phyloP scores from a whole-genome alignment of 257 asterid species.

The Salvia miltiorrhiza region DNA sequence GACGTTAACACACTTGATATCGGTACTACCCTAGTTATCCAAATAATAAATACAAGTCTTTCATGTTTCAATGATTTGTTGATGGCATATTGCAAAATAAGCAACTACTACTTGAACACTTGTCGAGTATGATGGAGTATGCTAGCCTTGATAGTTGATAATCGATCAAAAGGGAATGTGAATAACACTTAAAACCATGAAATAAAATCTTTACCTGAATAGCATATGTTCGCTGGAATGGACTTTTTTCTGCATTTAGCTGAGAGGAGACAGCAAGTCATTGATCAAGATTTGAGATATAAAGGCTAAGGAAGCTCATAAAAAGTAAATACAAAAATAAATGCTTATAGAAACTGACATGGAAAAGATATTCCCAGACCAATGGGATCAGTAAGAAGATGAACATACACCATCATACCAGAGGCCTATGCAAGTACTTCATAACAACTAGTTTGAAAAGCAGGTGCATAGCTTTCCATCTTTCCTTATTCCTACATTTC shows the following conservation, averaged over 20 bases:
- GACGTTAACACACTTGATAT: background rate
- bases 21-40: background rate
- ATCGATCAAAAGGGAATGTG: background rate
- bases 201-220: conserved; percentile 58
- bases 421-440: background rate
- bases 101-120: background rate
- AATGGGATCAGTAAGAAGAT: background rate
- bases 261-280: conserved; percentile 38
- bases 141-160: conserved; percentile 1
- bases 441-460: background rate
- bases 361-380: conserved; percentile 1
- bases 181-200: background rate
- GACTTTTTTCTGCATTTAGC: conserved; percentile 97
- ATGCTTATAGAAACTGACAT: background rate
- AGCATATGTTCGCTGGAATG: conserved; percentile 96
- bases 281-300: conserved; percentile 1
- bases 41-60: conserved; percentile 1
- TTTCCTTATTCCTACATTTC: background rate
- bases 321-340: background rate
- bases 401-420: background rate
- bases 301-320: background rate
- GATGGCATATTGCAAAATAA: background rate
- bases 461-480: background rate
- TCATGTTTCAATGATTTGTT: background rate
- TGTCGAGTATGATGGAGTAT: background rate